Evolutionary conservation across 192 early-diverging fungal species (phyloP), one percentile per base, ranked within the genome.

Genomic region (Mortierella claussenii): DNA sequence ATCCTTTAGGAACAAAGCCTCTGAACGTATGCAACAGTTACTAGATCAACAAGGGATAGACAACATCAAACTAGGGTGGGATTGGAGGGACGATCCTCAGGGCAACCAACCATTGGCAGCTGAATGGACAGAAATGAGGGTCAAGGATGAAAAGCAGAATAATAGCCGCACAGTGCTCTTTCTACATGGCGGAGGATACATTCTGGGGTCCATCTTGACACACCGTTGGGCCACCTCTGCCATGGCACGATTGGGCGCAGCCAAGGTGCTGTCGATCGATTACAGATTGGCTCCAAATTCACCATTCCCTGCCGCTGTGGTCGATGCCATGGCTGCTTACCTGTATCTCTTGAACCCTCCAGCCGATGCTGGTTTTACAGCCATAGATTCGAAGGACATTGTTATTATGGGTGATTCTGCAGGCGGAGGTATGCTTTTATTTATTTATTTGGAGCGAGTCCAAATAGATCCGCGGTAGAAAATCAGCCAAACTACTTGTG

Each of bases 271-370:
- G 26, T 63, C 82, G 8, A 79, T 93, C 26, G 86, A 90, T 65
- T 97, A 98, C 76, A 80, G 96, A 10, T 68, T 97, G 20, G 89
- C 95, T 0, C 95, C 96, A 0, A 87, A 92, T 58, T 73, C 86
- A 23, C 86, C 89, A 13, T 98, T 94, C 68, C 96, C 95, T 10
- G 78, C 88, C 50, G 93, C 91, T 31, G 62, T 98, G 10, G 85
- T 92, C 32, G 96, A 98, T 80, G 88, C 90, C 43, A 55, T 96
- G 32, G 83, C 90, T 31, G 88, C 92, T 0, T 96, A 94, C 73
- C 54, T 86, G 7, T 89, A 85, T 47, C 79, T 97, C 5, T 65
- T 91, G 17, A 46, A 83, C 23, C 83, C 83, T 37, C 83, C 83
- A 11, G 36, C 47, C n/a, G 67, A 81, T 32, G 68, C 80, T 1